Conservation (phyloP, 2,329 filamentous ascomycete genomes). For the Gyromitra esculenta region DNA sequence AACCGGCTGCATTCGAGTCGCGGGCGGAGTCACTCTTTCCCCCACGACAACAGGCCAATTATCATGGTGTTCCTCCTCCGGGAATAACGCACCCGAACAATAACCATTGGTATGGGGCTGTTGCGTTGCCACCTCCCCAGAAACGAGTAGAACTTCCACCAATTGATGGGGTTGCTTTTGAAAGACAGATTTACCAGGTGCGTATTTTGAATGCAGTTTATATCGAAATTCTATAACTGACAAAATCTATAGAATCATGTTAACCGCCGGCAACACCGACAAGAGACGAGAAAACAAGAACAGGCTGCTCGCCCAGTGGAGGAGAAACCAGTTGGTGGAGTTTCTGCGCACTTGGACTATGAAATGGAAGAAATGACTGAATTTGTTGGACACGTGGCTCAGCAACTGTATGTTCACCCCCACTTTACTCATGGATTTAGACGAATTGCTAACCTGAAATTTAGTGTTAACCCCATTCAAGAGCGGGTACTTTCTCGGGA, state of each 20-base stretch:
- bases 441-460: conserved; percentile 15
- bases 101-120: conserved; percentile 52
- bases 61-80: conserved; percentile 54
- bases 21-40: conserved; percentile 48
- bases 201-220: conserved; percentile 6
- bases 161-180: conserved; percentile 45
- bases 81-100: conserved; percentile 56
- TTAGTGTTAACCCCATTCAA: conserved; percentile 30
- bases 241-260: conserved; percentile 35
- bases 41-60: conserved; percentile 51
- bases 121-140: conserved; percentile 49
- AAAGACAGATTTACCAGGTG: conserved; percentile 46
- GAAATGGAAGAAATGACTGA: conserved; percentile 96
- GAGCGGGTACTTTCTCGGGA: conserved; percentile 67
- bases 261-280: conserved; percentile 39
- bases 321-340: conserved; percentile 71
- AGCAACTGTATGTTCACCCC: conserved; percentile 73
- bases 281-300: conserved; percentile 55
- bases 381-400: conserved; percentile 90
- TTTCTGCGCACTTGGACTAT: conserved; percentile 93
- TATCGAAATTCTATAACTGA: conserved; percentile 27
- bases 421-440: conserved; percentile 57
- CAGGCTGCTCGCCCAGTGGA: conserved; percentile 54
- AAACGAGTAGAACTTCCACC: conserved; percentile 50
- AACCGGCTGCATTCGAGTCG: conserved; percentile 52